Base-by-base conservation (phyloP, 257 asterid genomes). In the Ajuga chamaepitys region DNA sequence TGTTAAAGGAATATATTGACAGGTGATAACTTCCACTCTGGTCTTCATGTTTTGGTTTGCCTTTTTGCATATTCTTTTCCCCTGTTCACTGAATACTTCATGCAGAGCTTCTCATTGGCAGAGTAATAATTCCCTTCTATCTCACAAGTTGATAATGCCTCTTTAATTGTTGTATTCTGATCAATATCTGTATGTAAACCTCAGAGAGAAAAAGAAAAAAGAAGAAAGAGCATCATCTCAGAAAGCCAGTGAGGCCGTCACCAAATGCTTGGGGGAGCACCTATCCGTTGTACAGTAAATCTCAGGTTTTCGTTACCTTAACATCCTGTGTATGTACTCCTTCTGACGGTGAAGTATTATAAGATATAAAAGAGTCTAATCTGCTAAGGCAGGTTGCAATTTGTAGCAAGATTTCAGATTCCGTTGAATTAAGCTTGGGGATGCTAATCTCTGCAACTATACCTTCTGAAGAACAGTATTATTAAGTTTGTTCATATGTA, bases 131-230 rank as follows among this genome's bases (percentile, higher is more conserved):
- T 17, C 18, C 48, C 47, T 58, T 18, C 28, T 57, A 13, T 17
- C 16, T 51, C 17, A 10, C 25, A 58, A 37, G 28, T 58, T 18
- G 17, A 57, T 14, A n/a, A 52, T n/a, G 61, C 61, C n/a, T 28
- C 25, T n/a, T n/a, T 55, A 26, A 28, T 30, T 18, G 16, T 16
- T 26, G 4, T 34, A 12, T 22, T 64, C 38, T 9, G 9, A 34
- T 13, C 13, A 30, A 28, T 25, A 17, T 48, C 20, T 18, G 37
- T 41, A 24, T 37, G 25, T 56, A 48, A 64, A 48, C 59, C 54
- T 55, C 80, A 94, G 99, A 85, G 99, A 94, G 86, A 90, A 86
- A 77, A 90, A 90, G 84, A 94, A 94, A 64, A 70, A 81, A 61
- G 91, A 81, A 78, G 99, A 83, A 75, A 81, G 99, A 78, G 76